Percentiles rank a stretch among this genome's conserved stretches.
Conservation (phyloP, 2,329 filamentous ascomycete species). For the Fusarium torreyae region DNA sequence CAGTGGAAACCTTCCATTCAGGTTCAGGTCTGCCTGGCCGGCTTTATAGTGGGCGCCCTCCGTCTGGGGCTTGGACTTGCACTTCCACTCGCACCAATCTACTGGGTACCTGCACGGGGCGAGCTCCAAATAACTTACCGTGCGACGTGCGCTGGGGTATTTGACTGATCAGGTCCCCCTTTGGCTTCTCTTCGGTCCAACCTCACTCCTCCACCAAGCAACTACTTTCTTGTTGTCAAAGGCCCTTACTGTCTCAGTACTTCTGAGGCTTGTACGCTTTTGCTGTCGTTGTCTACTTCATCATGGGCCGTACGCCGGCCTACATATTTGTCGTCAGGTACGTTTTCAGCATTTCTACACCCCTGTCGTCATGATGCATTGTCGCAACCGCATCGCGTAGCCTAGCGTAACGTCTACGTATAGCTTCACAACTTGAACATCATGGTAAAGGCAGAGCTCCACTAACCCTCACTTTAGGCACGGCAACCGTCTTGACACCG, state of each 20-base stretch:
- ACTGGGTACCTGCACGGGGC: conserved; percentile 20
- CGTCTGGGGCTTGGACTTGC: too few species aligned
- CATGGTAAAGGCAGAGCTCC: neutral
- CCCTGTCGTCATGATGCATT: conserved; percentile 46
- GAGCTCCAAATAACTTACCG: conserved; percentile 35
- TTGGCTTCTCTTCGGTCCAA: conserved; percentile 37
- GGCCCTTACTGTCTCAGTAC: conserved; percentile 10
- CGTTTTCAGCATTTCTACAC: conserved; percentile 40
- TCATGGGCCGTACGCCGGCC: conserved; percentile 60
- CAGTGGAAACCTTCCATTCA: conserved; percentile 28
- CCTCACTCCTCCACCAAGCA: conserved; percentile 31
- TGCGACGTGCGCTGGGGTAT: conserved; percentile 37
- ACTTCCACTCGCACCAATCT: neutral
- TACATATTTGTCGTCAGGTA: conserved; percentile 63
- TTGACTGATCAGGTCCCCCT: conserved; percentile 41
- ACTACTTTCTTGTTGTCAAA: conserved; percentile 17
- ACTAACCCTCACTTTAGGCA: conserved; percentile 70
- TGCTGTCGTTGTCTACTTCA: conserved; percentile 33
- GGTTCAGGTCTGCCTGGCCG: conserved; percentile 10
- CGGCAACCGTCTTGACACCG: conserved; percentile 92
- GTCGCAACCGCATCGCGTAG: conserved; percentile 39
- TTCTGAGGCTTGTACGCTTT: conserved; percentile 9
- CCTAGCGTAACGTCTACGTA: conserved; percentile 28
- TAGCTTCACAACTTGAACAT: conserved; percentile 20
- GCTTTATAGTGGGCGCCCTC: conserved; percentile 39